Evolutionary conservation across 1,284 basidiomycete genomes (phyloP).

Genomic region (Afroboletus lepidellus): DNA sequence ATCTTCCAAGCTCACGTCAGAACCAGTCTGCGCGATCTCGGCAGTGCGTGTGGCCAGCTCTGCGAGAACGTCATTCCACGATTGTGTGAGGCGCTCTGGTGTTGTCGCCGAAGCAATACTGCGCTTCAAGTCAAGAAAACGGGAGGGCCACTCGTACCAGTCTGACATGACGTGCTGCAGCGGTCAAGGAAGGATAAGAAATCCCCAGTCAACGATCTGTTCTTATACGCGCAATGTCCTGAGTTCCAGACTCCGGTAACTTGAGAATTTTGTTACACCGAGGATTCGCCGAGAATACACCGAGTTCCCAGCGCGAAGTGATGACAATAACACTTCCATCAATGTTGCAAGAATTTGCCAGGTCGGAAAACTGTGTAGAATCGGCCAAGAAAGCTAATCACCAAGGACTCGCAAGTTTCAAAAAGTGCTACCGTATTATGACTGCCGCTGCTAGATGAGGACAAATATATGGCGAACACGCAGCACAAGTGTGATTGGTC

Average conservation of each 20-base stretch:
- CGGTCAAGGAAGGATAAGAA: background rate
- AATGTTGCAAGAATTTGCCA: background rate
- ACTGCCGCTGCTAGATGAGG: background rate
- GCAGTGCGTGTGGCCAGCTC: slow-evolving; percentile 47
- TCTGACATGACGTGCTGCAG: slow-evolving; percentile 12
- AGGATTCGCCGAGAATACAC: background rate
- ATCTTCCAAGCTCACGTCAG: slow-evolving; percentile 40
- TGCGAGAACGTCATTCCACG: slow-evolving; percentile 57
- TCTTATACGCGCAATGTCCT: slow-evolving; percentile 13
- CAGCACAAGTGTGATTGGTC: slow-evolving; percentile 9
- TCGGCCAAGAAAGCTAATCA: background rate
- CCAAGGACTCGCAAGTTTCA: background rate
- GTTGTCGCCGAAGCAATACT: slow-evolving; percentile 53
- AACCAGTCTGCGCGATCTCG: slow-evolving; percentile 46
- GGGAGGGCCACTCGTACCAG: slow-evolving; percentile 34
- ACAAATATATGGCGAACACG: background rate
- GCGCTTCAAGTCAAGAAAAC: slow-evolving; percentile 55
- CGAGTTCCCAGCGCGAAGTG: background rate
- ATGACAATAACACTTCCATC: too few species aligned
- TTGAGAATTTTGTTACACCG: slow-evolving; percentile 3
- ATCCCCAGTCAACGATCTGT: background rate
- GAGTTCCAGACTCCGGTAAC: background rate
- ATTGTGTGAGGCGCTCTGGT: slow-evolving; percentile 44
- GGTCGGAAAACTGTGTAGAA: background rate
- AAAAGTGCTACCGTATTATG: background rate